Conservation (phyloP, 2,329 filamentous ascomycete species). For the Calonectria pseudoreteaudii region DNA sequence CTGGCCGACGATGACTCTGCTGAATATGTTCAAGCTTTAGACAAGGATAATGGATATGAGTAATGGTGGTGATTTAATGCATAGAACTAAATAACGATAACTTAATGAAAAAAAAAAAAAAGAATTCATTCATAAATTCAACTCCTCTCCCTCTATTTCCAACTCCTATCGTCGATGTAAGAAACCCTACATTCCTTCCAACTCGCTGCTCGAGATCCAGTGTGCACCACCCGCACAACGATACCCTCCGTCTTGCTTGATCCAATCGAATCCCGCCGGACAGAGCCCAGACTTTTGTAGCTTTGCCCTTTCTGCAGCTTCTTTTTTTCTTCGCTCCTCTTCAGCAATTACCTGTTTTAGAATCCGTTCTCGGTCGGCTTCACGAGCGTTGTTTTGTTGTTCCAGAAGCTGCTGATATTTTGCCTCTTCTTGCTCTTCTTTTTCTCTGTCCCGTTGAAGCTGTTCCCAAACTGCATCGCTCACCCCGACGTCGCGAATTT, state of each 20-base stretch:
- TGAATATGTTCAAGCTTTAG: background rate
- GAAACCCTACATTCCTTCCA: slow-evolving; percentile 20
- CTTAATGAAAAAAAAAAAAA: too few species aligned
- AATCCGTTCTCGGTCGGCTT: slow-evolving; percentile 44
- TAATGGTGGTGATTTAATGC: background rate
- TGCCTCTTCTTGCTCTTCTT: slow-evolving; percentile 51
- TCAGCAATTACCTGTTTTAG: slow-evolving; percentile 36
- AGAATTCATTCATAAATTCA: background rate
- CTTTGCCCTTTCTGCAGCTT: slow-evolving; percentile 58
- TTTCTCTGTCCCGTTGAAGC: slow-evolving; percentile 62
- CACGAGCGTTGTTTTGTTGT: slow-evolving; percentile 41
- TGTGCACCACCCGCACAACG: slow-evolving; percentile 72
- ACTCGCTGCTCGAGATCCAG: slow-evolving; percentile 47
- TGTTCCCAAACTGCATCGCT: slow-evolving; percentile 71
- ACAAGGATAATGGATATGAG: background rate
- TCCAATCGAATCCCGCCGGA: slow-evolving; percentile 69
- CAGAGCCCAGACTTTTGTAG: slow-evolving; percentile 68
- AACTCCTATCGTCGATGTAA: background rate
- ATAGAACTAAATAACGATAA: background rate
- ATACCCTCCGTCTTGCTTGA: slow-evolving; percentile 69
- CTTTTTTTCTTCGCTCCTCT: slow-evolving; percentile 51
- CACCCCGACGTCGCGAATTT: slow-evolving; percentile 67
- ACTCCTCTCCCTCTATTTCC: background rate
- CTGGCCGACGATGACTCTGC: background rate
- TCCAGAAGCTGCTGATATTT: slow-evolving; percentile 51